Base-by-base conservation (phyloP, 2,329 filamentous ascomycete genomes). In the Neonectria sp. region DNA sequence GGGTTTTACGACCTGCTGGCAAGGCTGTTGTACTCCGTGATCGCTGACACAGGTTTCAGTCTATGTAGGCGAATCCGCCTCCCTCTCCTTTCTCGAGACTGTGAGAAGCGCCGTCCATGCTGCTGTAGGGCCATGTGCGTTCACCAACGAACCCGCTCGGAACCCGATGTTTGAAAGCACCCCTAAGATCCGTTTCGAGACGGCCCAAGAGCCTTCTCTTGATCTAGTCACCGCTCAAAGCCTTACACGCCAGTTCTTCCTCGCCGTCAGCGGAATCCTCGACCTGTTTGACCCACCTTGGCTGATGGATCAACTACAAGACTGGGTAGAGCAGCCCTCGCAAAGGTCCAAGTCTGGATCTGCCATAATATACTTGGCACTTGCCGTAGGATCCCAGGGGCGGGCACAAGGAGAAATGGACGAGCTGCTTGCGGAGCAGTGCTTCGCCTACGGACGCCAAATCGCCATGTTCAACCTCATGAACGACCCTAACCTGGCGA, bases 261-360 rank as follows among this genome's bases (percentile, higher is more conserved):
- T 48, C 56, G 56, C 45, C 6, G 45, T 59, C n/a, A 59, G 45
- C 56, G 56, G 56, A 17, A 49, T 37, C 24, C 15, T 59, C 12
- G 56, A 59, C 45, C 56, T 59, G 29, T 59, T 59, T 59, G 56
- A 59, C n/a, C 56, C 56, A 15, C 40, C 56, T 4, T 59, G 56
- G 56, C 43, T 59, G 4, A 21, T 33, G 15, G 56, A 49, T 21
- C 43, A 59, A 15, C 49, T 61, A 6, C 12, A 57, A 57, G 37
- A 57, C 37, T 46, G 40, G 55, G 37, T 13, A 29, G 35, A 57
- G 25, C 55, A 57, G 25, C n/a, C 52, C 11, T 55, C 52, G 52
- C 17, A 55, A 55, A 55, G 31, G 8, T 37, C 52, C 52, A 55
- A 55, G 52, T 13, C 52, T 13, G 45, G 2, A 46, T 57, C 37